phyloP scores from a whole-genome alignment of 495 filamentous ascomycete genomes.

The Talaromyces proteolyticus region DNA sequence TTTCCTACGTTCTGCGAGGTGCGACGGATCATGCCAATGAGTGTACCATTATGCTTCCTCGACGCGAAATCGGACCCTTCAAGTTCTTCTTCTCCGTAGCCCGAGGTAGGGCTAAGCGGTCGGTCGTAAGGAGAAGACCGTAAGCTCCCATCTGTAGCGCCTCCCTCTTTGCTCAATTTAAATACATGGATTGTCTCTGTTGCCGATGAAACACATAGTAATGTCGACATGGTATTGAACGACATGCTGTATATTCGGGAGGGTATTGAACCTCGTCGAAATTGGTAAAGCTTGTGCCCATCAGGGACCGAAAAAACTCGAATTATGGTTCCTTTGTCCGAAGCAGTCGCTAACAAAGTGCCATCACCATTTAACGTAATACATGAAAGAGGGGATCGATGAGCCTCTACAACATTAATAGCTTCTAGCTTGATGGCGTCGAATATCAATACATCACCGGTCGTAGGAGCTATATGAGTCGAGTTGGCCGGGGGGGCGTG shows the following conservation, averaged over 20 bases:
- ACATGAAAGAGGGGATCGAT: slow-evolving; percentile 84
- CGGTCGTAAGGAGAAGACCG: slow-evolving; percentile 28
- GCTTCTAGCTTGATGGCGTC: slow-evolving; percentile 82
- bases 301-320: slow-evolving; percentile 87
- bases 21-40: slow-evolving; percentile 89
- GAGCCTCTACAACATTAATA: slow-evolving; percentile 87
- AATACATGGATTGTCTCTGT: slow-evolving; percentile 98
- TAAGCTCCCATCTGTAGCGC: slow-evolving; percentile 23
- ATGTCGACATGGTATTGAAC: slow-evolving; percentile 91
- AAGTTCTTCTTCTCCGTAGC: slow-evolving; percentile 30
- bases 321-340: slow-evolving; percentile 96
- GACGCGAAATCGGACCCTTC: slow-evolving; percentile 27
- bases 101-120: slow-evolving; percentile 31
- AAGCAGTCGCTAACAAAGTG: slow-evolving; percentile 89
- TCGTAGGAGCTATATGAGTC: slow-evolving; percentile 70
- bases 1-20: slow-evolving; percentile 94
- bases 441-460: slow-evolving; percentile 89
- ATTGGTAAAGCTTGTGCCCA: slow-evolving; percentile 90
- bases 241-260: slow-evolving; percentile 97
- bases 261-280: slow-evolving; percentile 89
- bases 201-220: slow-evolving; percentile 91
- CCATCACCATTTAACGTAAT: slow-evolving; percentile 89
- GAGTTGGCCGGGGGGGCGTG: slow-evolving; percentile 74
- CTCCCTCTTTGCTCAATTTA: slow-evolving; percentile 51
- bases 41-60: slow-evolving; percentile 54